These are phyloP conservation scores for Rhododendron molle DNA, from an alignment of 148 eudicot species.

Conservation along the genomic window DNA sequence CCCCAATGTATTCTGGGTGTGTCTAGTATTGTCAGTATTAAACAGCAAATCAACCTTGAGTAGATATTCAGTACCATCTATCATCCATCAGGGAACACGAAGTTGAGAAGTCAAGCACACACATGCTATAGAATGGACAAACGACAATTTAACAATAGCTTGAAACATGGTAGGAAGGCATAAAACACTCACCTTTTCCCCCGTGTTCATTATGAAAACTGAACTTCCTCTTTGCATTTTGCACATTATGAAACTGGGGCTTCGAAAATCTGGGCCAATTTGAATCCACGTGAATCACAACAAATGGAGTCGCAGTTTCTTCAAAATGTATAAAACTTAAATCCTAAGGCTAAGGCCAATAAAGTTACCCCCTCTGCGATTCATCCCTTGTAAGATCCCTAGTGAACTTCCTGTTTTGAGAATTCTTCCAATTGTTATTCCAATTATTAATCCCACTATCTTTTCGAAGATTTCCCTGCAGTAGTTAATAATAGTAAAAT, in stretches of 20 bases:
- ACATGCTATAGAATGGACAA: background rate
- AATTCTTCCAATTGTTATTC: constrained; percentile 22
- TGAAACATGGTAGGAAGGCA: background rate
- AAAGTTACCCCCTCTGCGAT: constrained; percentile 42
- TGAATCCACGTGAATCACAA: background rate
- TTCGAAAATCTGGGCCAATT: constrained; percentile 36
- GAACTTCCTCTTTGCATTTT: constrained; percentile 36
- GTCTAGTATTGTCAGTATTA: background rate
- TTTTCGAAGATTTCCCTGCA: constrained; percentile 46
- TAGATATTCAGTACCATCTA: background rate
- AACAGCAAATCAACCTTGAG: background rate
- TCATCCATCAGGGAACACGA: background rate
- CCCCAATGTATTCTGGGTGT: background rate
- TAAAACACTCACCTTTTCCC: constrained; percentile 37
- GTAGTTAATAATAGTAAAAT: constrained; percentile 5
- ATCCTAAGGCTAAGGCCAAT: constrained; percentile 6
- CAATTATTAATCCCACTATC: constrained; percentile 25
- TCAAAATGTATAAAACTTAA: background rate
- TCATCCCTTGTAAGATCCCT: constrained; percentile 33
- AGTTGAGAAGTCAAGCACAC: background rate
- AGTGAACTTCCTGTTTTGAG: constrained; percentile 38
- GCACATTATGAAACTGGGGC: constrained; percentile 24
- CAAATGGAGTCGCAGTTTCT: background rate
- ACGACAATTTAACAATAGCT: background rate
- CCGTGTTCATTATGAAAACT: constrained; percentile 29